Conservation (phyloP, 2,329 filamentous ascomycete genomes). For the Colletotrichum scovillei region DNA sequence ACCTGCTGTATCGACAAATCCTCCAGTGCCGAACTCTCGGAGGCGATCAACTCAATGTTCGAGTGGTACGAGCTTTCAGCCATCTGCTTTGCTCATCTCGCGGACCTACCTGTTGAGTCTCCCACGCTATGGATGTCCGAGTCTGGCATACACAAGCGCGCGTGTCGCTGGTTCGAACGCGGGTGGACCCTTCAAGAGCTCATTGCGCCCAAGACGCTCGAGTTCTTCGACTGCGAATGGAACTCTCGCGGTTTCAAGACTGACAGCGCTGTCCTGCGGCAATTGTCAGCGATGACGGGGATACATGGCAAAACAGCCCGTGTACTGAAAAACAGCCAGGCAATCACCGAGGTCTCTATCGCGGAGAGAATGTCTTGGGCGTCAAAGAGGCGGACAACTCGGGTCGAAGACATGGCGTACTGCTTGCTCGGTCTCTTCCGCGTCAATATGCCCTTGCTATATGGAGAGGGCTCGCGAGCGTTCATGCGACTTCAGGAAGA, state of each 20-base stretch:
- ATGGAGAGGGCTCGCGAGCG: constrained; percentile 41
- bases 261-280: background rate
- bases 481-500: constrained; percentile 37
- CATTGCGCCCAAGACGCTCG: constrained; percentile 37
- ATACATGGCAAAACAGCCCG: background rate
- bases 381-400: constrained; percentile 37
- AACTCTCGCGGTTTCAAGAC: background rate
- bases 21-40: constrained; percentile 27
- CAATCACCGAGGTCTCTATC: background rate
- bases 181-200: constrained; percentile 36
- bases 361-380: constrained; percentile 42
- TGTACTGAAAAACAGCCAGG: background rate
- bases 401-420: constrained; percentile 41
- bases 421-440: constrained; percentile 42
- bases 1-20: constrained; percentile 28
- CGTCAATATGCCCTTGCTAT: constrained; percentile 42
- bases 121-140: background rate
- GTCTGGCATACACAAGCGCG: background rate
- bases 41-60: constrained; percentile 26
- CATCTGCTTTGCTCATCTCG: constrained; percentile 31
- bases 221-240: constrained; percentile 41
- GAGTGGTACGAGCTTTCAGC: constrained; percentile 26
- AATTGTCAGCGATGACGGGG: background rate
- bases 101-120: background rate
- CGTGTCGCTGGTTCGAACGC: constrained; percentile 17